Evolutionary conservation across 176 grass and related monocot species (phyloP), one percentile per base, ranked within the genome.

Genomic region (Oryza coarctata): DNA sequence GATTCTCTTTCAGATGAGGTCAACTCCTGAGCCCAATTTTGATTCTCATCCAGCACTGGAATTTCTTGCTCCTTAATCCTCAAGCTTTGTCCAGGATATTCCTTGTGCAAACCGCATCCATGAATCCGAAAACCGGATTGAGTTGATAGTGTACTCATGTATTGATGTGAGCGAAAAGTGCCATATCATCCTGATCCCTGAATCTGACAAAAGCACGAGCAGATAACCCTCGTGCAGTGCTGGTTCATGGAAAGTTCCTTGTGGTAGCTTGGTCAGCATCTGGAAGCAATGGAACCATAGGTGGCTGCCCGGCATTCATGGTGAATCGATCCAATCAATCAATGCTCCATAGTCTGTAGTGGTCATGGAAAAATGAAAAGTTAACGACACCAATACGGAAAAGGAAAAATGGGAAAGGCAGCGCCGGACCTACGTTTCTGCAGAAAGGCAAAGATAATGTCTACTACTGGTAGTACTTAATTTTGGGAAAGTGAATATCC

Each of bases 401-500:
- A 47, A 11, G 6, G 4, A 18, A 20, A 63, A n/a, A 2, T 0
- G 14, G 68, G 12, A 80, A 78, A 57, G 52, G 31, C 9, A 8
- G 18, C 15, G 22, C 65, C 34, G 74, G 4, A 11, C 27, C 65
- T 43, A 61, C n/a, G 34, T 12, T 55, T n/a, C 6, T 23, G 13
- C 26, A n/a, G 17, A 47, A 3, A 76, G 28, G 72, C n/a, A 38
- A 76, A 39, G 73, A 55, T 26, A 44, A n/a, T 11, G 75, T 22
- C 55, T 36, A 45, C 2, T 44, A 3, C 0, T 13, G 9, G 1
- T 6, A 4, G 43, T 62, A 26, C 23, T 49, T 23, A 14, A 67
- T 39, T 73, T 73, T 14, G n/a, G 6, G 41, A 65, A 65, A 72
- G 57, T 73, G 69, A 57, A 67, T 74, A 79, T 79, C 75, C 30